These are phyloP conservation scores for Lentinula sp. DNA, from an alignment of 768 basidiomycete genomes.

Conservation along the genomic window DNA sequence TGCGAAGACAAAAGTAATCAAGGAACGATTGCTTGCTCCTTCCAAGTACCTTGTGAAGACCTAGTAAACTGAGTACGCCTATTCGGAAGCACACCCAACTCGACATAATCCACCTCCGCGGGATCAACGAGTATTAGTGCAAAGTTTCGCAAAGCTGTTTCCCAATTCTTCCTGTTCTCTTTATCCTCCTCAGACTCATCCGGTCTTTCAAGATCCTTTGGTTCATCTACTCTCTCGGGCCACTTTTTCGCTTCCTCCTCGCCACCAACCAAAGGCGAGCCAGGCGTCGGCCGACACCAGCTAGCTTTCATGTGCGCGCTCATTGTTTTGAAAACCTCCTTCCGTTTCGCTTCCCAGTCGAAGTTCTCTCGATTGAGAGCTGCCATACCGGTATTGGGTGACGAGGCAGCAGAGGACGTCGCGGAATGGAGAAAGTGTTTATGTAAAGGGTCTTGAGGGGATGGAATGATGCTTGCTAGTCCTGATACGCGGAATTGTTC, in stretches of 20 bases:
- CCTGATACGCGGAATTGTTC: conserved; percentile 76
- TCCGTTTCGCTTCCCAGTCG: conserved; percentile 65
- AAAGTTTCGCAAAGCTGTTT: conserved; percentile 58
- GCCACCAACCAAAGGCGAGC: conserved; percentile 41
- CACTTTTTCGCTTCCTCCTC: conserved; percentile 56
- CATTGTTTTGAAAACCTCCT: conserved; percentile 54
- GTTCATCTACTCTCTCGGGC: conserved; percentile 50
- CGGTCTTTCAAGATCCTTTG: conserved; percentile 24
- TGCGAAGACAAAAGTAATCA: conserved; percentile 20
- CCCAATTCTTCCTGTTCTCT: conserved; percentile 39
- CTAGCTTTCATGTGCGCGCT: conserved; percentile 58
- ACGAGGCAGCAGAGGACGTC: conserved; percentile 8
- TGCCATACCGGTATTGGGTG: conserved; percentile 15
- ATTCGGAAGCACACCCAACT: conserved; percentile 52
- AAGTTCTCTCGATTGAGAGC: conserved; percentile 33
- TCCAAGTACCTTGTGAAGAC: conserved; percentile 41
- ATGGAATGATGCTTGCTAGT: conserved; percentile 47
- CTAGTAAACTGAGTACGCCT: conserved; percentile 50
- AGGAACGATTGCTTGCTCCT: conserved; percentile 59
- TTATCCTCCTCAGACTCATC: conserved; percentile 34
- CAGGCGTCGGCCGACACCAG: conserved; percentile 69
- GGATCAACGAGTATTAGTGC: conserved; percentile 71
- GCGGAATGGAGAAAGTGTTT: conserved; percentile 24
- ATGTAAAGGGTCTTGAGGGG: conserved; percentile 31
- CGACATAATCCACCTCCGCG: conserved; percentile 59